Conservation (phyloP, 306 rosid genomes). For the Vigna nakashimae region DNA sequence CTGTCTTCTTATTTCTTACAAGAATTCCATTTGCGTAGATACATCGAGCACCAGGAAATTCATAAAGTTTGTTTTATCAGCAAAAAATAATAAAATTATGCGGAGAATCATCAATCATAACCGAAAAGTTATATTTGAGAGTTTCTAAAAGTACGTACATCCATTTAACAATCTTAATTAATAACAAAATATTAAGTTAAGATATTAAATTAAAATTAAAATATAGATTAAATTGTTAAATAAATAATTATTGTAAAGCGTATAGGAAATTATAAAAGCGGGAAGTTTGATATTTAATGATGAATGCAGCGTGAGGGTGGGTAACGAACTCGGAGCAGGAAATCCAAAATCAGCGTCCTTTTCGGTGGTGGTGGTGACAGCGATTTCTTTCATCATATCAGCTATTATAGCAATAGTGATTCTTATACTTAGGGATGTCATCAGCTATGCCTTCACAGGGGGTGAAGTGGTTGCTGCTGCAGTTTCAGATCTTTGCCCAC, state of each 20-base stretch:
- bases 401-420: conserved; percentile 53
- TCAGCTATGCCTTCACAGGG: conserved; percentile 76
- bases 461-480: conserved; percentile 85
- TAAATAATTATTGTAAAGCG: not conserved
- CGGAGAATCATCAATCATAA: too few relatives aligned
- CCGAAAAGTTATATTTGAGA: too few relatives aligned
- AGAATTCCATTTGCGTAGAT: not conserved
- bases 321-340: conserved; percentile 81
- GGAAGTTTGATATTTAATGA: too few relatives aligned
- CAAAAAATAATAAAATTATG: too few relatives aligned
- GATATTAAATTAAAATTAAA: too few relatives aligned
- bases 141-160: too few relatives aligned
- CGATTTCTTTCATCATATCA: conserved; percentile 65
- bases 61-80: not conserved
- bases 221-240: too few relatives aligned
- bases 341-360: conserved; percentile 80
- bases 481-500: conserved; percentile 81
- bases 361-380: conserved; percentile 64
- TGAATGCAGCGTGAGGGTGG: conserved; percentile 73
- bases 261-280: too few relatives aligned
- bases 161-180: too few relatives aligned
- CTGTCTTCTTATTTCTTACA: too few relatives aligned
- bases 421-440: conserved; percentile 55
- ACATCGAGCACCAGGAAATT: not conserved
- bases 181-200: too few relatives aligned